phyloP scores from a whole-genome alignment of 768 basidiomycete genomes.

The Tulasnella sp. region DNA sequence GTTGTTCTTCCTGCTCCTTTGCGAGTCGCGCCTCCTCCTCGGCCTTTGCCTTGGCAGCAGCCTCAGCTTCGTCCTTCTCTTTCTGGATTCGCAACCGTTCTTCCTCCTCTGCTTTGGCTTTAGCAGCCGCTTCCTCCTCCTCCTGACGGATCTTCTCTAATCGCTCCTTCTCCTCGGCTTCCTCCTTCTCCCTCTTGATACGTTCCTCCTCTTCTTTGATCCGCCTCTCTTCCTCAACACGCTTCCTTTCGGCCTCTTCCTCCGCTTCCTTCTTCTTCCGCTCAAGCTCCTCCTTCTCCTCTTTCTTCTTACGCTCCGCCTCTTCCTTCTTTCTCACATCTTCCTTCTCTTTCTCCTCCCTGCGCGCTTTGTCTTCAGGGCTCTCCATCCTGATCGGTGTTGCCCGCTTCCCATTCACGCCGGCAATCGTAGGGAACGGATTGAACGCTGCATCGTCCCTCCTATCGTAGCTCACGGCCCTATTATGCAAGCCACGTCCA shows the following conservation, averaged over 20 bases:
- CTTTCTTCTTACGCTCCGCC: constrained; percentile 31
- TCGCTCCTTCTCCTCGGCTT: constrained; percentile 24
- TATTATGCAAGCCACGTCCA: constrained; percentile 24
- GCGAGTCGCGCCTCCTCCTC: constrained; percentile 23
- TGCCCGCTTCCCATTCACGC: constrained; percentile 23
- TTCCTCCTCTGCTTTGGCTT: constrained; percentile 31
- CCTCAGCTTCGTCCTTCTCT: constrained; percentile 20
- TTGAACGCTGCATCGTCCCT: background rate
- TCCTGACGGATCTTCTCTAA: constrained; percentile 22
- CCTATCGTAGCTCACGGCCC: background rate
- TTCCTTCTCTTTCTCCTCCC: constrained; percentile 26
- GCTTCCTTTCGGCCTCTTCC: constrained; percentile 24
- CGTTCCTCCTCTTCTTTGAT: constrained; percentile 23
- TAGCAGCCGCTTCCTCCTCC: constrained; percentile 23
- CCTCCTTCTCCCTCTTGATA: constrained; percentile 27
- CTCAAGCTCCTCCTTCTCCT: constrained; percentile 31
- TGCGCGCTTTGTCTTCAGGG: constrained; percentile 42
- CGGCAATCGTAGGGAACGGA: constrained; percentile 26
- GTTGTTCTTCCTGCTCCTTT: constrained; percentile 38
- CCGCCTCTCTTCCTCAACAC: constrained; percentile 26
- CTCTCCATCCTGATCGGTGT: constrained; percentile 53
- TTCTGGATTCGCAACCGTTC: constrained; percentile 17
- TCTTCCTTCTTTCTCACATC: constrained; percentile 11
- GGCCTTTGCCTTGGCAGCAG: constrained; percentile 17
- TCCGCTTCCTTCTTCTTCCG: constrained; percentile 27